Evolutionary conservation across 345 rosid species (phyloP).

Genomic region (Pugionium cornutum): DNA sequence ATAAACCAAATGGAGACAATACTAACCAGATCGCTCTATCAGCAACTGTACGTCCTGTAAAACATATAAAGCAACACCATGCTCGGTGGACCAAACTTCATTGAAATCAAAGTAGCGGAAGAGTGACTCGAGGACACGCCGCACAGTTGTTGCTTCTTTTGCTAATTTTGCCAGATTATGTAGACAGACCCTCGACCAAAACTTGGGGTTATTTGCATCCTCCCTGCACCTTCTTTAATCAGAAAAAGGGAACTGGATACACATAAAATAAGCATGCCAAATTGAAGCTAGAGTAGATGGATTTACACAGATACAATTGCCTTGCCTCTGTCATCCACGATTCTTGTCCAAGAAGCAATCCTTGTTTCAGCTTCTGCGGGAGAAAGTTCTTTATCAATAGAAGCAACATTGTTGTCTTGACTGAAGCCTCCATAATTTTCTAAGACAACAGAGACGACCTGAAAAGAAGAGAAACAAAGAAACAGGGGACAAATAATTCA

Average conservation of each 20-base stretch:
- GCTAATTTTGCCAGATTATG: conserved; percentile 66
- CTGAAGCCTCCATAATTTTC: conserved; percentile 55
- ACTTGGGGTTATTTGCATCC: conserved; percentile 55
- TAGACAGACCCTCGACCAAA: conserved; percentile 72
- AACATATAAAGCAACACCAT: conserved; percentile 64
- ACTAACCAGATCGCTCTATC: conserved; percentile 65
- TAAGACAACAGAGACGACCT: conserved; percentile 72
- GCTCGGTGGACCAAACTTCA: conserved; percentile 58
- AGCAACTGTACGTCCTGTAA: conserved; percentile 58
- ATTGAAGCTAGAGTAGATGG: conserved; percentile 32
- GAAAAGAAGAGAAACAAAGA: conserved; percentile 20
- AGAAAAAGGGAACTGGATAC: conserved; percentile 7
- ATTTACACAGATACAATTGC: conserved; percentile 54
- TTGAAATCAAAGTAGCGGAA: conserved; percentile 65
- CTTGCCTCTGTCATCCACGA: conserved; percentile 66
- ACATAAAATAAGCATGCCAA: conserved; percentile 2
- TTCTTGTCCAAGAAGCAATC: conserved; percentile 60
- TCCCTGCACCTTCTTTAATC: conserved; percentile 43
- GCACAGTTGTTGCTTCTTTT: conserved; percentile 66
- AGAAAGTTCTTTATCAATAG: conserved; percentile 37
- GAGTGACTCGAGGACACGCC: conserved; percentile 68
- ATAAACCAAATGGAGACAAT: conserved; percentile 9
- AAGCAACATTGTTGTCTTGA: conserved; percentile 37
- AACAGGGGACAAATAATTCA: not conserved
- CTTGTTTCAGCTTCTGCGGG: conserved; percentile 44